Evolutionary conservation across 2,329 filamentous ascomycete species (phyloP), one percentile per base, ranked within the genome.

Genomic region (Aureobasidium sp.): DNA sequence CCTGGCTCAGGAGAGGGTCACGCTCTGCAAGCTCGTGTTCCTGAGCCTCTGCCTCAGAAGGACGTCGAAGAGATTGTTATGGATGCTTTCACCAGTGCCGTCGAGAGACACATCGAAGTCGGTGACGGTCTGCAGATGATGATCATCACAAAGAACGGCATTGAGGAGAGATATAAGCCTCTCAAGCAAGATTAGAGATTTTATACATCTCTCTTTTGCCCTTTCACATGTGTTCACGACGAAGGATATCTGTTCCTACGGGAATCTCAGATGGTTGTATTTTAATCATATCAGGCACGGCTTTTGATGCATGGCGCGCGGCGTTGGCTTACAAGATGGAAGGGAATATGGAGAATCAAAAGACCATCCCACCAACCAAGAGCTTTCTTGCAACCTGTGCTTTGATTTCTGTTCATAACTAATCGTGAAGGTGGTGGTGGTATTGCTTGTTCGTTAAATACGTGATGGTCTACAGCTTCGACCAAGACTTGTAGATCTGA

Each of bases 11-110:
- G 94, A 66, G 87, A 88, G 67, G 95, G 95, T 50, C 93, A 97
- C 80, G 91, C 90, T 63, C 83, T 98, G 73, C 83, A 92, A 83
- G 88, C 92, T 80, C 87, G 91, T 72, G 86, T 90, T 78, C 78
- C 85, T 31, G 85, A 90, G 75, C 92, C 93, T 60, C 82, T 98
- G 75, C 85, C 90, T 33, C 86, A 89, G 75, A 82, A 87, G 64
- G 90, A 92, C 67, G 95, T 97, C 33, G 92, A 97, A 83, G 89
- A 92, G 70, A 79, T 99, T 74, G 95, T 99, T 73, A 93, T 95
- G 82, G 96, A 99, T 87, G 96, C 96, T 3, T 99, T 99, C 81
- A 97, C 97, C 69, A 97, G 95, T 79, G 96, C 97, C 5, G 95
- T 97, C 40, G 96, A 99, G 88, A 92, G 96, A 82, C 96, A 99